Conservation (phyloP, 1,284 basidiomycete species). For the Farysia itapuensis region DNA sequence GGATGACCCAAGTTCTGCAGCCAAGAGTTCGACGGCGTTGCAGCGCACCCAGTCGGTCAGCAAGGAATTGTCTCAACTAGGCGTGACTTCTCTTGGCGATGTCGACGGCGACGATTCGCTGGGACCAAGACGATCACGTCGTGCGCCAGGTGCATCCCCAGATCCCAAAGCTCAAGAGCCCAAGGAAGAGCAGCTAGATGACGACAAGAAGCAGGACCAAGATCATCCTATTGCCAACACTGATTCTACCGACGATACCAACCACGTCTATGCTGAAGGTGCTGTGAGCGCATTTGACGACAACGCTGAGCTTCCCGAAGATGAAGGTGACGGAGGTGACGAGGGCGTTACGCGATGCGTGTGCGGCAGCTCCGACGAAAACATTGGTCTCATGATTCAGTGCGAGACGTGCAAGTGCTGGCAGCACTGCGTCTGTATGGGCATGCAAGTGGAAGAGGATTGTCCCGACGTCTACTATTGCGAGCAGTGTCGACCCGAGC, state of each 20-base stretch:
- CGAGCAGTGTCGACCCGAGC: constrained; percentile 86
- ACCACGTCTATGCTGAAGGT: constrained; percentile 17
- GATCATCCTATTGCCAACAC: not conserved
- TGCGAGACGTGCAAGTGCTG: constrained; percentile 96
- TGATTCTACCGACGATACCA: constrained; percentile 6
- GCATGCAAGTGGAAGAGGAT: constrained; percentile 79
- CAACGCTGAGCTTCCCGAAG: constrained; percentile 36
- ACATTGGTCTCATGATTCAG: constrained; percentile 82
- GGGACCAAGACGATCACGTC: constrained; percentile 32
- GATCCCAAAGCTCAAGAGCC: constrained; percentile 15
- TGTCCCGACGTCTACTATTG: constrained; percentile 73
- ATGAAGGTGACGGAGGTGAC: constrained; percentile 69
- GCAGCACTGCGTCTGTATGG: constrained; percentile 98
- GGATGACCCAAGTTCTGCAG: not conserved
- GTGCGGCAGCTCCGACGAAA: constrained; percentile 76
- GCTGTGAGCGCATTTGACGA: constrained; percentile 15
- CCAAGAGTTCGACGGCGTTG: not conserved
- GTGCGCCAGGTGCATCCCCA: constrained; percentile 33
- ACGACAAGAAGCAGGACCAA: not conserved
- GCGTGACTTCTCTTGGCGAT: constrained; percentile 36
- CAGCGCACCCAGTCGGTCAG: constrained; percentile 9
- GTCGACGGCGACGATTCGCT: constrained; percentile 25
- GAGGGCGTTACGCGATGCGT: constrained; percentile 88
- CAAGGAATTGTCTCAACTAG: constrained; percentile 45
- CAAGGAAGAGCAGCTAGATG: constrained; percentile 9